Base-by-base conservation (phyloP, 306 rosid species). In the Betula pendula region DNA sequence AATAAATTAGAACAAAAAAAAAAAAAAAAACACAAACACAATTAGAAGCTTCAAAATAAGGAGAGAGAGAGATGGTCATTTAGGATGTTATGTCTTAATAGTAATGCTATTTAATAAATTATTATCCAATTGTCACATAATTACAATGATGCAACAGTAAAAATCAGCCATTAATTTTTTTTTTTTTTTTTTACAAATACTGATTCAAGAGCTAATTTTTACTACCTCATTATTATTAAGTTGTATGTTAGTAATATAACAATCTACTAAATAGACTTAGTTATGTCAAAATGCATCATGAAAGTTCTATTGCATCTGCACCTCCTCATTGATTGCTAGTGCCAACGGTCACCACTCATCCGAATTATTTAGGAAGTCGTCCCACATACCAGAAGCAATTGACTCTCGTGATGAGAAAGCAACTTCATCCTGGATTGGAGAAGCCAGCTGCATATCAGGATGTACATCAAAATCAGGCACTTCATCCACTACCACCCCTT, bases 351-450 rank as follows among this genome's bases (percentile, higher is more conserved):
- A 93, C 96, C 97, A 93, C 58, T 85, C 84, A 15, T 93, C 88
- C 97, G 94, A 93, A 75, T 79, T 89, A 76, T 87, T 85, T 2
- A 90, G 63, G 76, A 86, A 93, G 87, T 90, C 92, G 31, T 88
- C 90, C 96, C 94, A 90, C 96, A 90, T 93, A 5, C 84, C 73
- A 16, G 90, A 63, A 20, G 93, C 83, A 56, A 90, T 84, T 72
- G 91, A 88, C 77, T 93, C 96, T 55, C 94, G 75, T 50, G 76
- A 4, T 0, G 93, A 88, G 75, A 79, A 82, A 4, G 91, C 93
- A 60, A 71, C 74, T 62, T 90, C 90, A 51, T 85, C 94, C 83
- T 86, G 85, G 10, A 83, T 63, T 1, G 91, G 82, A 79, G 91
- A 78, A 47, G 81, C 77, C 82, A 89, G 76, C 33, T 75, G 93